Percentiles rank a stretch among this genome's conserved stretches.
Conservation (phyloP, 1,139 yeast genomes). For the Debaryomyces sp. region DNA sequence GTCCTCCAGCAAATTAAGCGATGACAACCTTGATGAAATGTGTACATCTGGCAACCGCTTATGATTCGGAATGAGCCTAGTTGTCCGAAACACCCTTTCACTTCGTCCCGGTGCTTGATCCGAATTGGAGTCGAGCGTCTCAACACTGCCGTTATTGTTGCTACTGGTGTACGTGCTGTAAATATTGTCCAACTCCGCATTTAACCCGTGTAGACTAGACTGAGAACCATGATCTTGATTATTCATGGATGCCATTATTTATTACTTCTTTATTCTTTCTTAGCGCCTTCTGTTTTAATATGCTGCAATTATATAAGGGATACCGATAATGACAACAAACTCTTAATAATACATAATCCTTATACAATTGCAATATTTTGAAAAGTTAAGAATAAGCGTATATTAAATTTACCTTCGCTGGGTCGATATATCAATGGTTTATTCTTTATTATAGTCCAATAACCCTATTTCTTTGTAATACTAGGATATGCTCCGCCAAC, state of each 20-base stretch:
- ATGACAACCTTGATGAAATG: constrained; percentile 34
- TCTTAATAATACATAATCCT: constrained; percentile 6
- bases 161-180: constrained; percentile 30
- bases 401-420: background rate
- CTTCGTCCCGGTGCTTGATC: constrained; percentile 4
- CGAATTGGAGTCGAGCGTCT: constrained; percentile 34
- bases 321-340: constrained; percentile 4
- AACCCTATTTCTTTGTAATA: background rate
- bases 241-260: background rate
- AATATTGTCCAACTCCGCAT: constrained; percentile 37
- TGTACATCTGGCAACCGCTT: constrained; percentile 23
- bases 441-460: background rate
- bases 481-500: background rate
- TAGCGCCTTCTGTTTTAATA: background rate
- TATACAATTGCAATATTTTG: background rate
- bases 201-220: constrained; percentile 27
- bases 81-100: background rate
- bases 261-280: background rate
- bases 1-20: constrained; percentile 23
- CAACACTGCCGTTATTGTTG: constrained; percentile 23
- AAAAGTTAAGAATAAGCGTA: background rate
- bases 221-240: constrained; percentile 3
- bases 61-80: constrained; percentile 5
- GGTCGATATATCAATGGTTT: background rate
- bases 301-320: constrained; percentile 8